Evolutionary conservation across 192 early-diverging fungal species (phyloP), one percentile per base, ranked within the genome.

Genomic region (Coemansia sp.): DNA sequence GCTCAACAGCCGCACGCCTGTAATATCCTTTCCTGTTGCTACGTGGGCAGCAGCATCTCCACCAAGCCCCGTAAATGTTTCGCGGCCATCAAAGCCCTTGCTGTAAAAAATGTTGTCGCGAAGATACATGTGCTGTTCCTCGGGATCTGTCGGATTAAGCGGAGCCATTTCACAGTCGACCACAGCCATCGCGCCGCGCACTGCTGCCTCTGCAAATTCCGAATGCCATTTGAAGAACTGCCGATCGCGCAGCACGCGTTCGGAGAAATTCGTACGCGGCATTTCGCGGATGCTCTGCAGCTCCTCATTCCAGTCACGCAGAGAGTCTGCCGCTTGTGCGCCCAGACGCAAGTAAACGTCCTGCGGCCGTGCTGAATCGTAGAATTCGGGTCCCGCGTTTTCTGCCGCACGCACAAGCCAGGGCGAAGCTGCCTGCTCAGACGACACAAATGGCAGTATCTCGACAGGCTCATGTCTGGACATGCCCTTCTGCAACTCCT

Each of bases 281-380:
- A 97, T 83, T 62, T 95, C 93, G 31, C 92, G 87, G 31, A 92
- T 89, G 14, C 87, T 85, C 80, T 96, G 94, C 25, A 96, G 71
- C 71, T 99, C 95, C 61, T 99, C 96, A 76, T 99, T 98, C 95
- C 95, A 99, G 68, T 98, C 96, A 53, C 93, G 91, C 54, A 91
- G 55, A 2, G 73, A 69, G 34, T 81, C 78, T 12, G 60, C 64
- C 0, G 55, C 54, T 24, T 71, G 68, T 0, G 69, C 64, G 5
- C 73, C 73, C 32, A 64, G 66, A 5, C 74, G 57, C 34, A 81
- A 26, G 6, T 54, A 61, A 41, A 68, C 56, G 8, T 76, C 73
- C 55, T 75, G 69, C 48, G 64, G 62, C 16, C 65, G 65, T 2
- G 63, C 70, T 27, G 60, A 32, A 27, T 81, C 78, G 49, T 81